Conservation (phyloP, 1,284 basidiomycete species). For the Melampsora americana region DNA sequence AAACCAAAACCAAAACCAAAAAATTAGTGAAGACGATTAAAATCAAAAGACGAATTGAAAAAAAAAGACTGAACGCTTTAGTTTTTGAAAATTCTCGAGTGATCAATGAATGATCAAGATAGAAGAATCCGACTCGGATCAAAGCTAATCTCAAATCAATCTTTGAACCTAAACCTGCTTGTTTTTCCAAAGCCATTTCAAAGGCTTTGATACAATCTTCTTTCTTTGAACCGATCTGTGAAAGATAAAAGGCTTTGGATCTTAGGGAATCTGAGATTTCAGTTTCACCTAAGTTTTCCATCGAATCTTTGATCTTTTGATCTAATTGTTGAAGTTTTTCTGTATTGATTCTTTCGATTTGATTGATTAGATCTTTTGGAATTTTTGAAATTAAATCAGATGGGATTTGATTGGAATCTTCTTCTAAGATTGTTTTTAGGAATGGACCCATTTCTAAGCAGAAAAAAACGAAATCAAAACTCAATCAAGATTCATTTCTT, state of each 20-base stretch:
- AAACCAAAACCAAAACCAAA: neutral
- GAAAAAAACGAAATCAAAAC: neutral
- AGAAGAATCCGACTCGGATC: conserved; percentile 88
- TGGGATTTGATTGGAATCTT: conserved; percentile 12
- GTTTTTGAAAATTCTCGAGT: conserved; percentile 73
- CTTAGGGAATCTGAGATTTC: conserved; percentile 53
- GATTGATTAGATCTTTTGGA: neutral
- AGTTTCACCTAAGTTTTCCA: conserved; percentile 24
- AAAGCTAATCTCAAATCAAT: conserved; percentile 90
- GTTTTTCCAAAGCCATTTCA: conserved; percentile 82
- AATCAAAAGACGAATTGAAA: neutral
- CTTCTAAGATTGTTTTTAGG: conserved; percentile 18
- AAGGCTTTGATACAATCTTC: conserved; percentile 74
- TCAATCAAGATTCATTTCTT: no score
- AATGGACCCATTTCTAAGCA: conserved; percentile 33
- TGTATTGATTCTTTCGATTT: conserved; percentile 14
- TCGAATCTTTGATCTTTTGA: conserved; percentile 30
- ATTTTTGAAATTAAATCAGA: conserved; percentile 4
- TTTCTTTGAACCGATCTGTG: conserved; percentile 57
- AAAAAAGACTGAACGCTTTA: conserved; percentile 64
- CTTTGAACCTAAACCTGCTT: conserved; percentile 82
- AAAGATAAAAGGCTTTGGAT: conserved; percentile 52
- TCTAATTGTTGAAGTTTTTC: conserved; percentile 13
- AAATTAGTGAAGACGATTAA: no score
- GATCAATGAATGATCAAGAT: conserved; percentile 73